These are phyloP conservation scores for Craterostigma plantagineum DNA, from an alignment of 257 asterid genomes.

Conservation along the genomic window DNA sequence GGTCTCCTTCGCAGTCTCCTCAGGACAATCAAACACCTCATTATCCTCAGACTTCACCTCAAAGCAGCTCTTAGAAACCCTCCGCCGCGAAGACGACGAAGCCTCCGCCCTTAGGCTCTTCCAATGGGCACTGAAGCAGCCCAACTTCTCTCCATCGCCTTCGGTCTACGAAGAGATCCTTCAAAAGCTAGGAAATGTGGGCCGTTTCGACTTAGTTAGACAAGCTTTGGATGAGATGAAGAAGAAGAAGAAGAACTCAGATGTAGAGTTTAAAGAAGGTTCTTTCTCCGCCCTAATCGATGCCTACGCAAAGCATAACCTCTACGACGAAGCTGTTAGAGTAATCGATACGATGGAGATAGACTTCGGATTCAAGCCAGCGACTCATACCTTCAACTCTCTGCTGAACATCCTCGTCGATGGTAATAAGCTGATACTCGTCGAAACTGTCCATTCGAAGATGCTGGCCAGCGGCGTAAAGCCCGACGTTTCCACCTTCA, in stretches of 20 bases:
- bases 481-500: conserved; percentile 76
- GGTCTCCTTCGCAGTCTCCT: conserved; percentile 22
- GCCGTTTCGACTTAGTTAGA: conserved; percentile 44
- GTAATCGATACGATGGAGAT: conserved; percentile 56
- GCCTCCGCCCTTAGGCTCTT: conserved; percentile 42
- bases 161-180: conserved; percentile 55
- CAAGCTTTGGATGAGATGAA: conserved; percentile 45
- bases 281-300: conserved; percentile 47
- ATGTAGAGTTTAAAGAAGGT: conserved; percentile 28
- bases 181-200: conserved; percentile 42
- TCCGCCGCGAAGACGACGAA: conserved; percentile 47
- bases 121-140: conserved; percentile 62
- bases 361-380: conserved; percentile 41
- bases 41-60: conserved; percentile 47
- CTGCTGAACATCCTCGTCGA: conserved; percentile 79
- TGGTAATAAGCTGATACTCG: conserved; percentile 57
- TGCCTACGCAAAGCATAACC: conserved; percentile 44
- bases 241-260: conserved; percentile 12
- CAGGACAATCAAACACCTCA: conserved; percentile 14
- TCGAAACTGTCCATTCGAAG: conserved; percentile 57
- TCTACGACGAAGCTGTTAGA: conserved; percentile 49
- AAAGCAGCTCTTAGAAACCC: conserved; percentile 43
- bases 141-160: conserved; percentile 41
- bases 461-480: conserved; percentile 35
- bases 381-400: conserved; percentile 40